These are phyloP conservation scores for Monascus ruber DNA, from an alignment of 2,329 filamentous ascomycete genomes.

Conservation along the genomic window DNA sequence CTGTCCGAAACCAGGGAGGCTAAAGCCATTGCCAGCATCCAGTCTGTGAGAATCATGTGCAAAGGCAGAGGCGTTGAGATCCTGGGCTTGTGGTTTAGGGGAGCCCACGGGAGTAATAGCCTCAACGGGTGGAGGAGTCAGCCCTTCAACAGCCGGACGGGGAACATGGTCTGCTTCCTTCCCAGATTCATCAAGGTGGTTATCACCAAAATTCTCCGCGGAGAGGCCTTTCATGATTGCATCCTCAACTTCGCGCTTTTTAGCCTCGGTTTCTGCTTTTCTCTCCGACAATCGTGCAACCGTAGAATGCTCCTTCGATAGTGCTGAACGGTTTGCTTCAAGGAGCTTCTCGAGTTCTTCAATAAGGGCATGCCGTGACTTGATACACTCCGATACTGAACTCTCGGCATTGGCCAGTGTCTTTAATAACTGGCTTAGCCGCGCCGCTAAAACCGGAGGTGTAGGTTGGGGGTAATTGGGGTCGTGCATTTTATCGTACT, in stretches of 20 bases:
- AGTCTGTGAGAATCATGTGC: slow-evolving; percentile 6
- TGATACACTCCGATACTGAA: slow-evolving; percentile 79
- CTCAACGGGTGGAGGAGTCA: slow-evolving; percentile 67
- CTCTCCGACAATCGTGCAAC: slow-evolving; percentile 54
- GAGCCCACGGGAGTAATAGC: slow-evolving; percentile 42
- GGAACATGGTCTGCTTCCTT: slow-evolving; percentile 17
- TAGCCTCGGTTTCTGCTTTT: slow-evolving; percentile 61
- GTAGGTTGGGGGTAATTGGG: slow-evolving; percentile 58
- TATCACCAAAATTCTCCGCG: slow-evolving; percentile 43
- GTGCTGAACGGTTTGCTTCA: slow-evolving; percentile 56
- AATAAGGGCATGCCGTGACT: slow-evolving; percentile 67
- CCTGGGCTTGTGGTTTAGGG: slow-evolving; percentile 26
- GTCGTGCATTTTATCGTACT: slow-evolving; percentile 75
- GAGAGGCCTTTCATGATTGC: slow-evolving; percentile 77
- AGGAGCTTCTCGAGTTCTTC: slow-evolving; percentile 73
- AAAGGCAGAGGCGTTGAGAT: slow-evolving; percentile 17
- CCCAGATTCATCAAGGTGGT: slow-evolving; percentile 27
- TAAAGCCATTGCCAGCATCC: slow-evolving; percentile 6
- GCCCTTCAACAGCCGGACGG: slow-evolving; percentile 70
- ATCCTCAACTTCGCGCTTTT: slow-evolving; percentile 81
- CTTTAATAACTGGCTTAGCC: slow-evolving; percentile 80
- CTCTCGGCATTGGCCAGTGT: slow-evolving; percentile 78
- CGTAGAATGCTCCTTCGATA: slow-evolving; percentile 58
- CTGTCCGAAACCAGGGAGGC: slow-evolving; percentile 11
- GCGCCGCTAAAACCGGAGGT: slow-evolving; percentile 81